A percentile compares a stretch with the other conserved stretches of the same genome.
phyloP scores from a whole-genome alignment of 2,329 filamentous ascomycete species.

The Xylariaceae sp. region DNA sequence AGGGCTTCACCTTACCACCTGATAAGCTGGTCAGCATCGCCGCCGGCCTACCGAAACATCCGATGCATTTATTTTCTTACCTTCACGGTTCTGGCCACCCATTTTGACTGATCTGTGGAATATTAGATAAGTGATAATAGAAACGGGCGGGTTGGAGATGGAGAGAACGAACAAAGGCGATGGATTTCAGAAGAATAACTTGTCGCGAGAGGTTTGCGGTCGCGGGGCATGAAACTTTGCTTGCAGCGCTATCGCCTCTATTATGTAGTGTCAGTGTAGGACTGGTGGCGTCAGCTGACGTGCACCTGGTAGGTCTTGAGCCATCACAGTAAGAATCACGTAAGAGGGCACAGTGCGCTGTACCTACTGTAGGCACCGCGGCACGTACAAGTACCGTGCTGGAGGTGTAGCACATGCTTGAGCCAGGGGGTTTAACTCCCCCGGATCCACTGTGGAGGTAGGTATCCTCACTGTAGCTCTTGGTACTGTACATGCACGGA shows the following conservation, averaged over 20 bases:
- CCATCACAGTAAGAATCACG: too few species aligned
- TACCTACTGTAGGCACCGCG: background rate
- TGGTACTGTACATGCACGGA: background rate
- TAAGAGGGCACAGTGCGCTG: too few species aligned
- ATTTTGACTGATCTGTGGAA: slow-evolving; percentile 38
- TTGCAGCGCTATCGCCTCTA: background rate
- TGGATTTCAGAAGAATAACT: background rate
- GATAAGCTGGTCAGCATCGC: slow-evolving; percentile 13
- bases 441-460: background rate
- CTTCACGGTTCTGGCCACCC: slow-evolving; percentile 64
- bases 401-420: too few species aligned
- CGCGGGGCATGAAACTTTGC: slow-evolving; percentile 22
- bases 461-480: background rate
- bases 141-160: background rate
- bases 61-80: slow-evolving; percentile 35
- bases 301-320: background rate
- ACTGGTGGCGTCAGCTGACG: background rate
- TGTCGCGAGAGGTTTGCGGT: slow-evolving; percentile 15
- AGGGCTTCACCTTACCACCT: slow-evolving; percentile 79
- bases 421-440: background rate
- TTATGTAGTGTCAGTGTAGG: background rate
- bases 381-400: background rate
- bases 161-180: background rate
- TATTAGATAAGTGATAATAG: background rate
- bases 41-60: background rate